Percentiles rank a stretch among this genome's conserved stretches.
Conservation (phyloP, 352 stramenopile species). For the Globisporangium nunn region DNA sequence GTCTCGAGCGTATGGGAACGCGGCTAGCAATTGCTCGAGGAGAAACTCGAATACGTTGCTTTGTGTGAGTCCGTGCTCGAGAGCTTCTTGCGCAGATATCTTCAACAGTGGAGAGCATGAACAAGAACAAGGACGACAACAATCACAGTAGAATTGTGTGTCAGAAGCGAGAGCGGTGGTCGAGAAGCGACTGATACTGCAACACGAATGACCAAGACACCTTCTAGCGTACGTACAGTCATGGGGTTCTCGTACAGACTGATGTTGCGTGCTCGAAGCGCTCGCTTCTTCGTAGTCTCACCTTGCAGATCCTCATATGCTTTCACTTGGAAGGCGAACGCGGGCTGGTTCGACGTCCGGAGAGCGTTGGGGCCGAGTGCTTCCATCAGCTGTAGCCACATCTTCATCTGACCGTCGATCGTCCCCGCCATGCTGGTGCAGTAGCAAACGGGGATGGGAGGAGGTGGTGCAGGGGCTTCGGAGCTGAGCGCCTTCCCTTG, state of each 20-base stretch:
- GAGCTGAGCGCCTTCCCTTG: not conserved
- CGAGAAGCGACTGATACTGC: no score
- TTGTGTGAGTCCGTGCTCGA: not conserved
- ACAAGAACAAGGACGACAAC: not conserved
- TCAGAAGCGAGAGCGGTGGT: no score
- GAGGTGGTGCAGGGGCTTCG: not conserved
- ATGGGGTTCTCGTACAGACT: slow-evolving; percentile 10
- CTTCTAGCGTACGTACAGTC: not conserved
- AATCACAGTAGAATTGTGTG: not conserved
- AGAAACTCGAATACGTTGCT: slow-evolving; percentile 4
- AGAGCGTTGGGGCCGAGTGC: slow-evolving; percentile 10
- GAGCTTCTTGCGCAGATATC: slow-evolving; percentile 6
- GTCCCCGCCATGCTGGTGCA: slow-evolving; percentile 16
- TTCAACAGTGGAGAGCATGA: not conserved
- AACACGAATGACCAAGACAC: not conserved
- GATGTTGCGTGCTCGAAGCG: slow-evolving; percentile 24
- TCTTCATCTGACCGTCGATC: slow-evolving; percentile 56
- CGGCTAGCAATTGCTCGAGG: slow-evolving; percentile 9
- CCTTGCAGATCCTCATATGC: slow-evolving; percentile 24
- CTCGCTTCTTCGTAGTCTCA: slow-evolving; percentile 14
- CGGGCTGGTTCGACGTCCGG: not conserved
- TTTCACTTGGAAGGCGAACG: slow-evolving; percentile 21
- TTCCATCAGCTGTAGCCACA: slow-evolving; percentile 52
- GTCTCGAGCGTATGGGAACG: slow-evolving; percentile 10
- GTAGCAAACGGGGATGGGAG: slow-evolving; percentile 27